Percentiles rank a stretch among this genome's conserved stretches.
Conservation (phyloP, 73 alveolate genomes). For the Paramecium tetraurelia region DNA sequence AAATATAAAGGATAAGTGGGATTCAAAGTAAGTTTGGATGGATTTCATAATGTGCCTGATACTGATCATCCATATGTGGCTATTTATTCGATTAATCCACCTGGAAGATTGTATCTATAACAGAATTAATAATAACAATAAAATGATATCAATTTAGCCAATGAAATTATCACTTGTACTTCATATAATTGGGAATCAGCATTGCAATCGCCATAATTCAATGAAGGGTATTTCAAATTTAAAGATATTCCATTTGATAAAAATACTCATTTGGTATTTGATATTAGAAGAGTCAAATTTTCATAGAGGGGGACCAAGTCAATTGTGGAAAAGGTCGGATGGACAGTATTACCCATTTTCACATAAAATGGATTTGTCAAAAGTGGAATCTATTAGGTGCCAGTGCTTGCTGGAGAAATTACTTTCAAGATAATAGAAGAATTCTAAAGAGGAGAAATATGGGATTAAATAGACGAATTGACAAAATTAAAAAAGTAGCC, state of each 20-base stretch:
- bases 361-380: conserved; percentile 75
- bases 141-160: background rate
- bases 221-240: conserved; percentile 67
- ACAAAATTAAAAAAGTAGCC: conserved; percentile 48
- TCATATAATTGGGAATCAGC: conserved; percentile 65
- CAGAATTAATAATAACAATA: background rate
- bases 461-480: conserved; percentile 60
- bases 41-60: conserved; percentile 75
- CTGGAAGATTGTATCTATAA: conserved; percentile 59
- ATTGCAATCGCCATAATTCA: conserved; percentile 56
- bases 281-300: conserved; percentile 58
- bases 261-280: conserved; percentile 56
- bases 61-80: conserved; percentile 68
- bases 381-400: conserved; percentile 78
- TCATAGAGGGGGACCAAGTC: conserved; percentile 72
- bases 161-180: conserved; percentile 60
- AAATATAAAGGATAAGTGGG: conserved; percentile 72
- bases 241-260: conserved; percentile 58
- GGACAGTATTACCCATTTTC: conserved; percentile 79
- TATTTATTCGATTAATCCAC: conserved; percentile 67
- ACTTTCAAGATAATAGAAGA: conserved; percentile 59
- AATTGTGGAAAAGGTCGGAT: conserved; percentile 71
- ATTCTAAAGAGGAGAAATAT: conserved; percentile 70
- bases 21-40: conserved; percentile 83
- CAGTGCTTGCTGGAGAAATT: conserved; percentile 78